These are phyloP conservation scores for Paraurostyla sp. DNA, from an alignment of 73 alveolate species.

Conservation along the genomic window DNA sequence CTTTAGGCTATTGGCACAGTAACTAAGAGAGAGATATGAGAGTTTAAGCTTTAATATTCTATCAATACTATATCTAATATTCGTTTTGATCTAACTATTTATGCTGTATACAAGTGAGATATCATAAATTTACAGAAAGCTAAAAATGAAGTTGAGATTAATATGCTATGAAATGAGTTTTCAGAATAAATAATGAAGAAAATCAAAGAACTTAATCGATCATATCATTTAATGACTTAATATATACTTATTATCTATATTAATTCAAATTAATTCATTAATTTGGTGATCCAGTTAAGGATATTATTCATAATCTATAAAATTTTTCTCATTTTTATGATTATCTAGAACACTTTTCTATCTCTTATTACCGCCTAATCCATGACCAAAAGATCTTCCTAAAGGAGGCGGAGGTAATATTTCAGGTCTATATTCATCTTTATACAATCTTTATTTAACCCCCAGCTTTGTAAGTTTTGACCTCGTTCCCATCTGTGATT, in stretches of 20 bases:
- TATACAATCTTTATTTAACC: not conserved
- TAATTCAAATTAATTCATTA: too few relatives aligned
- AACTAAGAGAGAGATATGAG: slow-evolving; percentile 23
- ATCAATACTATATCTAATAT: slow-evolving; percentile 34
- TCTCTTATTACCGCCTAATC: not conserved
- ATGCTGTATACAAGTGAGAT: slow-evolving; percentile 48
- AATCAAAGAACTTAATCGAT: too few relatives aligned
- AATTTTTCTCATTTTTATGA: not conserved
- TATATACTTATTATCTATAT: too few relatives aligned
- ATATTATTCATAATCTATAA: too few relatives aligned
- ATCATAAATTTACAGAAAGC: slow-evolving; percentile 24
- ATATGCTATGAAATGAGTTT: slow-evolving; percentile 51
- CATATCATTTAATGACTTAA: too few relatives aligned
- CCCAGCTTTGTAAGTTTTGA: not conserved
- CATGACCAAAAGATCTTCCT: slow-evolving; percentile 50
- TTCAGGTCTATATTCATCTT: slow-evolving; percentile 31
- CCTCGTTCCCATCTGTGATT: slow-evolving; percentile 32
- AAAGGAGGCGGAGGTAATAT: slow-evolving; percentile 34
- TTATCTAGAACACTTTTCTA: not conserved
- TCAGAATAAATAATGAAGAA: not conserved
- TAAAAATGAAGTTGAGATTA: slow-evolving; percentile 14
- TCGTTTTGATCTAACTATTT: slow-evolving; percentile 24
- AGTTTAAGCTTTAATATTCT: slow-evolving; percentile 37
- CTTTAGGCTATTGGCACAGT: slow-evolving; percentile 3
- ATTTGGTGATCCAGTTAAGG: too few relatives aligned